Conservation (phyloP, 2,329 filamentous ascomycete species). For the Aschersonia sp. region DNA sequence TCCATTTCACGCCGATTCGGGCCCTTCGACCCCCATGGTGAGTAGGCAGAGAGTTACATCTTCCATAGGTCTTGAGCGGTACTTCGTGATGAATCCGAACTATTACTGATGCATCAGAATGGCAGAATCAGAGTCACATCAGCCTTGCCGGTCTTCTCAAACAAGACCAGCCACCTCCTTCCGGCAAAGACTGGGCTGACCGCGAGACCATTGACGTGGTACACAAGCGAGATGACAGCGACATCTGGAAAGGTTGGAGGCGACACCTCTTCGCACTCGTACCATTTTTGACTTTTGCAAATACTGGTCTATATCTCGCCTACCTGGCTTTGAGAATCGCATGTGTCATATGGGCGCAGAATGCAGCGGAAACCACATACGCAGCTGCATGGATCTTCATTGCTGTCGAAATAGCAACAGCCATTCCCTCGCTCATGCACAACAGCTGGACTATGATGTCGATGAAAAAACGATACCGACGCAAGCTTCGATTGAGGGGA, state of each 20-base stretch:
- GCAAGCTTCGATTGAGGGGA: slow-evolving; percentile 36
- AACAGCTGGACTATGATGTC: slow-evolving; percentile 43
- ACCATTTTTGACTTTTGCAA: slow-evolving; percentile 24
- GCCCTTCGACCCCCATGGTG: slow-evolving; percentile 8
- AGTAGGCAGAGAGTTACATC: neutral
- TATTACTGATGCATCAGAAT: slow-evolving; percentile 2
- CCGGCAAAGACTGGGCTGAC: slow-evolving; percentile 17
- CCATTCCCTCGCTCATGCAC: slow-evolving; percentile 40
- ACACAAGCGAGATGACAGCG: slow-evolving; percentile 25
- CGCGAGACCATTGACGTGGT: slow-evolving; percentile 21
- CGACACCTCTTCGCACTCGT: slow-evolving; percentile 22
- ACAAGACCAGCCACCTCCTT: slow-evolving; percentile 13
- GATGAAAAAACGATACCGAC: slow-evolving; percentile 36
- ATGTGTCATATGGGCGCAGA: slow-evolving; percentile 37
- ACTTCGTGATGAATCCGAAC: neutral
- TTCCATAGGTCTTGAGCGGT: neutral
- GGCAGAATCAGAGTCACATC: slow-evolving; percentile 26
- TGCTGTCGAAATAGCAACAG: slow-evolving; percentile 35
- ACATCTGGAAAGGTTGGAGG: slow-evolving; percentile 31
- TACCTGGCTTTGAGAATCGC: slow-evolving; percentile 37
- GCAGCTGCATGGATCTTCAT: slow-evolving; percentile 43
- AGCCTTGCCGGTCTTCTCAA: slow-evolving; percentile 25
- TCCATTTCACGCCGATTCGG: slow-evolving; percentile 5
- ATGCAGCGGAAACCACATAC: slow-evolving; percentile 22
- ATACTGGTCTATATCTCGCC: slow-evolving; percentile 25